Evolutionary conservation across 768 basidiomycete species (phyloP), one percentile per base, ranked within the genome.

Genomic region (Tylopilus sp.): DNA sequence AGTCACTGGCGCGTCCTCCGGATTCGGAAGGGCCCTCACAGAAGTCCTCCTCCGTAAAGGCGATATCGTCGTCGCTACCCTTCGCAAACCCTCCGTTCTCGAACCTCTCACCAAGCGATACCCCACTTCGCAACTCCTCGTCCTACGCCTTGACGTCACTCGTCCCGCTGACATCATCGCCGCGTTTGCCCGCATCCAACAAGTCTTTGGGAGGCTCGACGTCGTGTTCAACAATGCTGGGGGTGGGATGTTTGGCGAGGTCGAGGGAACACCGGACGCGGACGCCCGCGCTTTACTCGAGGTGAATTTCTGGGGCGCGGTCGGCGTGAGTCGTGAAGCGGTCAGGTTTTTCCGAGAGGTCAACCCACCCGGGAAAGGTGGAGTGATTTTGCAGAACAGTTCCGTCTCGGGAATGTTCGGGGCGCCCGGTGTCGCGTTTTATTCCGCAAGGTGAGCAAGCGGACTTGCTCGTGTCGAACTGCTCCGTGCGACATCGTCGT

Each of bases 211-310:
- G 3, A 54, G 72, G 13, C 61, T 77, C 24, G 77, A 78, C 51
- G 72, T 77, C 45, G 76, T 78, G 4, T 72, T 72, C 61, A 76
- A 71, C 63, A 79, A 78, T 55, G 76, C 76, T 50, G 64, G 56
- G 30, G 64, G 60, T 24, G 58, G 43, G 0, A 37, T 70, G 7
- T 28, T 70, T 2, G 64, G 63, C 6, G 72, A 76, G 42, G 58
- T 70, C 25, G 76, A 77, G 57, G 65, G 59, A n/a, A 67, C 65
- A 13, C 54, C 68, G 2, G 67, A 69, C 8, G 60, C 55, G 1
- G 61, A 63, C 2, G 73, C 72, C 5, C 62, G 71, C 4, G 50
- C 55, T 5, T 13, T 70, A 52, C 73, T 76, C 45, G 72, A 75
- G 36, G 68, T 66, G 1, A 65, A 65, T 38, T 74, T 59, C 21